Evolutionary conservation across 805 yeast genomes (phyloP).

Genomic region (Brettanomyces nanus): DNA sequence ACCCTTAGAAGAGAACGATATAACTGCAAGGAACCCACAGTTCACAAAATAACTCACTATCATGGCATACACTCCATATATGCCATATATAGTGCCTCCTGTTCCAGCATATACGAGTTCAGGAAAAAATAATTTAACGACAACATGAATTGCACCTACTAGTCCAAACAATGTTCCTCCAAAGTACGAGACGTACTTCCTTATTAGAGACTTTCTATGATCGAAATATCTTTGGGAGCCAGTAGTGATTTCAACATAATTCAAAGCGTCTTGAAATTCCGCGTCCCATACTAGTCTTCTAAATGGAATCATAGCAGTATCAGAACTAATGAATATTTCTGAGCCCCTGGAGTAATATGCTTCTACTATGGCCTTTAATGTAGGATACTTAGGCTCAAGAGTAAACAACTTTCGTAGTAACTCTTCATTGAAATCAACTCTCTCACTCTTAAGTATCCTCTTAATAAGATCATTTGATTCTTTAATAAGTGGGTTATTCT

Average conservation of each 20-base stretch:
- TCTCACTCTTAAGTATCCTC: conserved; percentile 12
- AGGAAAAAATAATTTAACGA: conserved; percentile 30
- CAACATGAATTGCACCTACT: conserved; percentile 38
- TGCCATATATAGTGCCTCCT: conserved; percentile 22
- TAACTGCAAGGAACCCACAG: conserved; percentile 34
- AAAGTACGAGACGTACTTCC: conserved; percentile 30
- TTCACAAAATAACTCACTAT: conserved; percentile 40
- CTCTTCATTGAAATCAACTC: conserved; percentile 12
- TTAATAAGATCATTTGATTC: conserved; percentile 16
- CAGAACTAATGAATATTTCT: conserved; percentile 24
- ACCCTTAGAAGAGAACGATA: conserved; percentile 39
- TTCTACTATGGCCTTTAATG: conserved; percentile 18
- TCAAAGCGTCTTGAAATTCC: conserved; percentile 47
- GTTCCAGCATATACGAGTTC: conserved; percentile 26
- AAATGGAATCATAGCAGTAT: conserved; percentile 53
- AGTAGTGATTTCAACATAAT: conserved; percentile 51
- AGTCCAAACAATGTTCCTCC: conserved; percentile 35
- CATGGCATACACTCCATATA: conserved; percentile 37
- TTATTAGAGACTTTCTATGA: conserved; percentile 20
- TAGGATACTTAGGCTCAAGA: conserved; percentile 18
- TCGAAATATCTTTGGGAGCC: conserved; percentile 45
- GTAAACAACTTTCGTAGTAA: conserved; percentile 17
- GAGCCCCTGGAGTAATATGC: conserved; percentile 18
- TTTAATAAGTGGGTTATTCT: conserved; percentile 13
- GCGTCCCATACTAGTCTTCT: conserved; percentile 50